Conservation (phyloP, 495 filamentous ascomycete species). For the Lasiosphaeria hispida region DNA sequence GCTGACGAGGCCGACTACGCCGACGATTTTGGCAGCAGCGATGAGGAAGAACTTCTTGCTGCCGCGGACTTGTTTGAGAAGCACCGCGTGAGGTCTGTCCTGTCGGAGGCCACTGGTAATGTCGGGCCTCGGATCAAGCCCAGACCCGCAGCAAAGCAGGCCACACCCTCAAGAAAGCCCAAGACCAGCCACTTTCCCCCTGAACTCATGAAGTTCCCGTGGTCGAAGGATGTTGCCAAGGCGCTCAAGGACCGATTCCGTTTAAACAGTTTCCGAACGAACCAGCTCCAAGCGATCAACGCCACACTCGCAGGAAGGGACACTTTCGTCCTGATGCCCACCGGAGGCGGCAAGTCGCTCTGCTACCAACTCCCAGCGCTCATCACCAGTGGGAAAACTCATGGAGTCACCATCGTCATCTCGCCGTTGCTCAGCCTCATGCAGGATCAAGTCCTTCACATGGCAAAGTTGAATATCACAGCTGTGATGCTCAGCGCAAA, state of each 20-base stretch:
- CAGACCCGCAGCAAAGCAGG: constrained; percentile 29
- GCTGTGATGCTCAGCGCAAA: constrained; percentile 81
- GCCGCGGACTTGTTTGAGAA: constrained; percentile 57
- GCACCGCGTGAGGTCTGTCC: constrained; percentile 25
- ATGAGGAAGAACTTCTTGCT: constrained; percentile 71
- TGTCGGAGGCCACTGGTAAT: constrained; percentile 42
- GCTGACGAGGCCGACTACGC: constrained; percentile 63
- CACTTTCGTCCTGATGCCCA: constrained; percentile 94
- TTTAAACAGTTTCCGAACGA: constrained; percentile 79
- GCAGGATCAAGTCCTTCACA: constrained; percentile 88
- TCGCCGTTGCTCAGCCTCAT: constrained; percentile 95
- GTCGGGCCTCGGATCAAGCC: constrained; percentile 24
- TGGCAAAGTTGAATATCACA: constrained; percentile 69
- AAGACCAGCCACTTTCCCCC: constrained; percentile 33
- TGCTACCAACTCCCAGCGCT: constrained; percentile 95
- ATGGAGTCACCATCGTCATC: constrained; percentile 86
- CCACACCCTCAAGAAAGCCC: constrained; percentile 13
- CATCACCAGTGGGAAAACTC: constrained; percentile 74
- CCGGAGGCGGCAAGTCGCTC: constrained; percentile 92
- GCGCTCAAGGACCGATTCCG: constrained; percentile 77
- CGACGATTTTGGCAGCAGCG: constrained; percentile 43
- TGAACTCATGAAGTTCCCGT: constrained; percentile 53
- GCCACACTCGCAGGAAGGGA: constrained; percentile 84
- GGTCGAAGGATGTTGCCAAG: constrained; percentile 81
- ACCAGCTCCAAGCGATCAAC: constrained; percentile 95